Base-by-base conservation (phyloP, 352 stramenopile genomes). In the Globisporangium rhizosaccharum region DNA sequence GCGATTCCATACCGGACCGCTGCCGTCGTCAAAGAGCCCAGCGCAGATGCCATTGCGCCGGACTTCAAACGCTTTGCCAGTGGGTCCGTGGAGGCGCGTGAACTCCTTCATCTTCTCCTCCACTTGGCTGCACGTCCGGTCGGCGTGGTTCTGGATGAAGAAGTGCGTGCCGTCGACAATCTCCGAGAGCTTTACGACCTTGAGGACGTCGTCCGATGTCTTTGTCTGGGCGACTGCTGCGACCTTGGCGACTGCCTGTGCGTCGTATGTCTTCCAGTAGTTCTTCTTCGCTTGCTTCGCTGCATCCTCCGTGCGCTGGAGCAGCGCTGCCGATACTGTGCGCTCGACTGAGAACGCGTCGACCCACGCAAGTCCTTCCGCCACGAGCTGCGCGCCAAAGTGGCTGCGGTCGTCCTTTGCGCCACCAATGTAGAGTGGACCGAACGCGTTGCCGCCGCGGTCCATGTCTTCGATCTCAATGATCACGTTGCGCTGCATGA, bases 11-110 rank as follows among this genome's bases (percentile, higher is more conserved):
- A 88, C 67, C 20, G 87, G 89, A 7, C 92, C 91, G 45, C 76
- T 88, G 51, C 93, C 94, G 66, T 99, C 96, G 62, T 98, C 90
- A 64, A 98, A 99, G 3, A 98, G 76, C n/a, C 93, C 94, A 51
- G 94, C 94, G 55, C 96, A 94, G 41, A 97, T 73, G 30, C 85
- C 89, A 47, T 96, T 95, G 47, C 85, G 79, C 39, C 94, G 94
- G 26, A 96, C 69, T 57, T 98, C 91, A 62, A 97, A 97, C 3
- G 92, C 53, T 65, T 95, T 97, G 37, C 85, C 89, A 25, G 83
- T 70, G 23, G 87, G 83, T 57, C 94, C 92, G 71, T 98, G 87
- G 4, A 77, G 81, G 44, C 70, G 75, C 11, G 90, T 97, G 57
- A 97, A 98, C 20, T 86, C 75, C 65, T 96, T 96, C 90, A 98